Base-by-base conservation (phyloP, 805 yeast genomes). In the Naumovozyma castellii region DNA sequence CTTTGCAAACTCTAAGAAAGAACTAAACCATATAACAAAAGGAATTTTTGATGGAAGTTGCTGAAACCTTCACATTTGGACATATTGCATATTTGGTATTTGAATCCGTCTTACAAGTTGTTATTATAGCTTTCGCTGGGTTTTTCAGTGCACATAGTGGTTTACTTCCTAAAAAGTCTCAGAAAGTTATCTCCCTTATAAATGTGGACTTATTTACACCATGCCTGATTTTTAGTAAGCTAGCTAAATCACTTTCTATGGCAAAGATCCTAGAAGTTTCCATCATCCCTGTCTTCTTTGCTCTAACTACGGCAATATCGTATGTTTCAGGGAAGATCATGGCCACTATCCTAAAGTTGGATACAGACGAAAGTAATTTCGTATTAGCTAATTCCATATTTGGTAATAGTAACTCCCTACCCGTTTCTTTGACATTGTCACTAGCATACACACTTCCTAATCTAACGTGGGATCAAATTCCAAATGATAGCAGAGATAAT, bases 311-410 rank as follows among this genome's bases (percentile, higher is more conserved):
- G 0, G 75, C 73, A 14, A 79, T 87, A 15, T 79, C 96, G 1
- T 80, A 66, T 50, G 18, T 65, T 8, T 76, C 86, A 28, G 83
- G 95, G 5, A 63, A 65, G 22, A 20, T 75, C 17, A 71, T 78
- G 32, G 67, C 85, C 3, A 57, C 61, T 12, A 46, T 77, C 33
- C 58, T 87, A 45, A 53, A 62, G 5, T 65, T 92, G 51, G 83
- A 83, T 51, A 74, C 67, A 36, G 76, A 84, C 12, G 97, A 92
- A 62, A 57, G 84, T 3, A 88, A 90, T 64, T 90, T 85, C 53
- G 96, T 92, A 37, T 82, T 94, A 17, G 97, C 96, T 2, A 92
- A 92, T 94, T 86, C 92, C 2, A 95, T 88, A 4, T 90, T 90
- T 64, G 97, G 97, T 39, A 92, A 90, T 64, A 85, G 95, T 34